Base-by-base conservation (phyloP, 768 basidiomycete species). In the Collybia sordida region DNA sequence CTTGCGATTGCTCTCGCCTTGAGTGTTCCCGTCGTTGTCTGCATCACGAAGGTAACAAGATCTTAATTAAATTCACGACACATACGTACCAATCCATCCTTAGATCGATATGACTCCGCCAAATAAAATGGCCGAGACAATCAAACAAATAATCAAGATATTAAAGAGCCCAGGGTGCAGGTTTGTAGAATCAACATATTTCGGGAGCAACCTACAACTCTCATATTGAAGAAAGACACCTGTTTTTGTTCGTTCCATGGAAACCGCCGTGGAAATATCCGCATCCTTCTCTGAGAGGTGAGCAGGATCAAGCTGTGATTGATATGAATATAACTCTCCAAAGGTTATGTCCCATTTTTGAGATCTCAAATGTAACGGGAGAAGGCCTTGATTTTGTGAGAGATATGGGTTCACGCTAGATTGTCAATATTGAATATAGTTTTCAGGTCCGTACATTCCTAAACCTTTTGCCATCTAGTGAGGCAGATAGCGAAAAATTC, bases 51-150 rank as follows among this genome's bases (percentile, higher is more conserved):
- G 80, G 92, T 89, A 52, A 40, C n/a, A n/a, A 65, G 39, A 24
- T 28, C 4, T 11, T 22, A 4, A 6, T 7, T 31, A 31, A 31
- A 14, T 12, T 12, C 11, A 31, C 11, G 14, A 4, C 14, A 14
- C 14, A 7, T 9, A 44, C 40, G 18, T 11, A 45, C 15, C 21
- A 18, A 17, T 19, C 50, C 25, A n/a, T n/a, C 22, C 47, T 15
- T 41, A 88, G 93, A 90, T 97, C 60, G 97, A 98, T 65, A 98
- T 97, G 96, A 98, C 96, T 0, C 97, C 97, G 4, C 78, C 87
- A 9, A 91, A 96, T 54, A 86, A 95, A 25, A 79, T 94, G 42
- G 84, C 82, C n/a, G 90, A 96, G 66, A 98, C 95, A 0, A 77
- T 90, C 38, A 92, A 90, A 61, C 95, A 98, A 71, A 87, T 98